Conservation (phyloP, 257 asterid genomes). For the Striga asiatica region DNA sequence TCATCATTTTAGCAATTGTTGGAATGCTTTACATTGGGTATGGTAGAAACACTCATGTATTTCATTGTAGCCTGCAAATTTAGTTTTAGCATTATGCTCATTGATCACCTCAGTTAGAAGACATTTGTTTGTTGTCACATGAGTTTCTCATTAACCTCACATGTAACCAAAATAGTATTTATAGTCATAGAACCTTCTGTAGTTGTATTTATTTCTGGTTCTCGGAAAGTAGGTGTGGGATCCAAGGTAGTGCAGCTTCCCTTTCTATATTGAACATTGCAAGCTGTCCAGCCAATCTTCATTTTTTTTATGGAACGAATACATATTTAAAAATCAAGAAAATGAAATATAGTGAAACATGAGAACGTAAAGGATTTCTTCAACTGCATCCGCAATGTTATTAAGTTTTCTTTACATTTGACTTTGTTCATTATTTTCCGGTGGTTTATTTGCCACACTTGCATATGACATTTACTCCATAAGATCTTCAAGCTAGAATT, state of each 20-base stretch:
- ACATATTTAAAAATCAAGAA: no score
- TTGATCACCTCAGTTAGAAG: background rate
- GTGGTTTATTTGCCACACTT: background rate
- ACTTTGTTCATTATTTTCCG: background rate
- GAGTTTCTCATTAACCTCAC: background rate
- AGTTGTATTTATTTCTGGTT: background rate
- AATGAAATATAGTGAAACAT: background rate
- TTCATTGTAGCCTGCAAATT: conserved; percentile 5
- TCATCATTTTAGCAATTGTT: conserved; percentile 55
- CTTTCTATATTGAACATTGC: background rate
- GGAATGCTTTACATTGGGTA: conserved; percentile 85
- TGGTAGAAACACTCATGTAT: conserved; percentile 15
- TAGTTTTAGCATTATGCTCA: background rate
- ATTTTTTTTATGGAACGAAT: background rate
- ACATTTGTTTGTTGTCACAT: background rate
- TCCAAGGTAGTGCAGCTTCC: background rate
- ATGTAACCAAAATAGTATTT: background rate
- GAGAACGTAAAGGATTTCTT: background rate
- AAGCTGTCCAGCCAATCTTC: background rate
- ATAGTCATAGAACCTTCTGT: background rate
- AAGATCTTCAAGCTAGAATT: background rate
- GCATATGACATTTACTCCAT: background rate
- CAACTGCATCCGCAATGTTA: background rate
- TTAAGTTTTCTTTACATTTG: background rate
- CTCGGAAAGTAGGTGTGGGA: background rate